These are phyloP conservation scores for Penicillium thymicola DNA, from an alignment of 2,329 filamentous ascomycete species.

Conservation along the genomic window DNA sequence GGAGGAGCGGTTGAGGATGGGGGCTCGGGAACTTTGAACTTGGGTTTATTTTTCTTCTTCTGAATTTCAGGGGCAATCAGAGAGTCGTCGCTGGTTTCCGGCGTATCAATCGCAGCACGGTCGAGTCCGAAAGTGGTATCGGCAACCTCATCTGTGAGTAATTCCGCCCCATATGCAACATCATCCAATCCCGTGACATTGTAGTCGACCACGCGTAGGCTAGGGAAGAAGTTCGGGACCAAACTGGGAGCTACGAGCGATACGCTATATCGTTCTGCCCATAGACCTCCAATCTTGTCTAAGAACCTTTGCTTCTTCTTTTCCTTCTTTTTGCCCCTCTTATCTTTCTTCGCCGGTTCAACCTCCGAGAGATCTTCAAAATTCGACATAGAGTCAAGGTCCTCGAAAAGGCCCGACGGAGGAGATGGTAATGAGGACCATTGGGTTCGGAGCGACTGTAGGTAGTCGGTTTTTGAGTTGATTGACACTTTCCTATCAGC, in stretches of 20 bases:
- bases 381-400: constrained; percentile 5
- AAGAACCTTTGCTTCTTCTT: constrained; percentile 54
- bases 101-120: background rate
- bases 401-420: constrained; percentile 22
- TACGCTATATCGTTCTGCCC: constrained; percentile 79
- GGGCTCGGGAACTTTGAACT: constrained; percentile 64
- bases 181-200: constrained; percentile 77
- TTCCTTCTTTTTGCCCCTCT: constrained; percentile 51
- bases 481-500: constrained; percentile 54
- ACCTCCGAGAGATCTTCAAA: constrained; percentile 9
- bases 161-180: constrained; percentile 35
- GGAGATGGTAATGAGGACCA: constrained; percentile 73
- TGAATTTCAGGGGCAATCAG: background rate
- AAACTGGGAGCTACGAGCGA: constrained; percentile 80
- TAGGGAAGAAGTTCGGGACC: constrained; percentile 89
- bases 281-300: constrained; percentile 71
- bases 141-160: constrained; percentile 3
- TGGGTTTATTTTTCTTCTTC: constrained; percentile 52
- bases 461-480: constrained; percentile 71
- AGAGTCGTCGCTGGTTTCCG: background rate
- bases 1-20: constrained; percentile 71
- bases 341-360: constrained; percentile 31
- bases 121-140: background rate
- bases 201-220: constrained; percentile 87
- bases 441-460: constrained; percentile 69